A percentile compares a stretch with the other conserved stretches of the same genome.
Conservation (phyloP, 2,329 filamentous ascomycete genomes). For the Calonectria naviculata region DNA sequence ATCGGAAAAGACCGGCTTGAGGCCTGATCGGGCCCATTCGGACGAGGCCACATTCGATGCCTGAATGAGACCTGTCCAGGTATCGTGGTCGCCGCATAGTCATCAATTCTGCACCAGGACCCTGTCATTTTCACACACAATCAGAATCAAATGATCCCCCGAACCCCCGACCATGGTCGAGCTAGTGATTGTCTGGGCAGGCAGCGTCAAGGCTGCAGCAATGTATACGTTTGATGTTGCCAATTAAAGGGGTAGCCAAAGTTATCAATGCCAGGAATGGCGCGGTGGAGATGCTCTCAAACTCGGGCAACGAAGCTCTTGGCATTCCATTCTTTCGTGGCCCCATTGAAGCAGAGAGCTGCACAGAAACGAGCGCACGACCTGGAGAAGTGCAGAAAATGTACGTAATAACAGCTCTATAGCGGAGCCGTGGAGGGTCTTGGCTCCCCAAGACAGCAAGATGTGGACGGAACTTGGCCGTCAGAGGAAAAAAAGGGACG, state of each 20-base stretch:
- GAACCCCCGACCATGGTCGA: neutral
- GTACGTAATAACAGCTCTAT: constrained; percentile 24
- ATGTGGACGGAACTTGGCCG: constrained; percentile 29
- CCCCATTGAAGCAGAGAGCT: neutral
- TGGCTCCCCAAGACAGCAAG: constrained; percentile 5
- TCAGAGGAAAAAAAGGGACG: neutral
- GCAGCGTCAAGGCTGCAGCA: neutral
- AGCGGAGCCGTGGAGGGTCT: constrained; percentile 24
- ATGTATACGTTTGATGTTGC: constrained; percentile 14
- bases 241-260: neutral
- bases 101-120: neutral
- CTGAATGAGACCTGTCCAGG: constrained; percentile 2
- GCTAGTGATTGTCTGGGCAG: neutral
- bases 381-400: constrained; percentile 12
- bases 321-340: constrained; percentile 4
- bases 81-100: neutral
- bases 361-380: constrained; percentile 3
- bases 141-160: neutral
- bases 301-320: constrained; percentile 13
- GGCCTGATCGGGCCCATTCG: constrained; percentile 13
- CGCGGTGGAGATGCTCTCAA: constrained; percentile 9
- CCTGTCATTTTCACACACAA: neutral
- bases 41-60: constrained; percentile 4
- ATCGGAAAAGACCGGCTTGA: constrained; percentile 1
- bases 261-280: constrained; percentile 2